Conservation (phyloP, 2,329 filamentous ascomycete genomes). For the Dactylellina sp. region DNA sequence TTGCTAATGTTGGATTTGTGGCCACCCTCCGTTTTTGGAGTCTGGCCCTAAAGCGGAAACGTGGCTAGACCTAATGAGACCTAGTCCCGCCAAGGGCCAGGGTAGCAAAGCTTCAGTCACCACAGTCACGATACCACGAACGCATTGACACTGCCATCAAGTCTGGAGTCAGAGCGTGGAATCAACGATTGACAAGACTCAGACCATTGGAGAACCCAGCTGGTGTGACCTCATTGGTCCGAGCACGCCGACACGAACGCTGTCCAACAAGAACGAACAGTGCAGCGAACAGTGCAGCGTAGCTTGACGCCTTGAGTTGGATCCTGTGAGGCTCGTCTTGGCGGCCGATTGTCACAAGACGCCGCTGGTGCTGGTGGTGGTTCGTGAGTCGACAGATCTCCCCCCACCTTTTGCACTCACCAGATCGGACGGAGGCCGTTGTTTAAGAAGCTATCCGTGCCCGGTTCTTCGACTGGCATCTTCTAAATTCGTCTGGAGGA, state of each 20-base stretch:
- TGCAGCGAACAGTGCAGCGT: background rate
- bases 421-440: too few relatives aligned
- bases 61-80: background rate
- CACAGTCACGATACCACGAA: too few relatives aligned
- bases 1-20: background rate
- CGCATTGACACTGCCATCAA: too few relatives aligned
- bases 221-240: background rate
- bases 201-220: too few relatives aligned
- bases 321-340: slow-evolving; percentile 32
- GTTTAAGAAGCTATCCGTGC: background rate
- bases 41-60: background rate
- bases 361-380: background rate
- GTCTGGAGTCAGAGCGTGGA: too few relatives aligned
- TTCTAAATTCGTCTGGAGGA: background rate
- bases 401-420: too few relatives aligned
- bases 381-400: too few relatives aligned
- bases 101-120: too few relatives aligned
- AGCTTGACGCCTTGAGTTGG: background rate
- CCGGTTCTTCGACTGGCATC: background rate
- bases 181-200: too few relatives aligned
- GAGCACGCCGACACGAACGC: background rate
- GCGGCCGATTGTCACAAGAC: background rate
- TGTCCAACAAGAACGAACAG: background rate
- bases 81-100: background rate
- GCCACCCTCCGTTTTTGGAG: background rate